Conservation (phyloP, 345 rosid genomes). For the Populus davidiana region DNA sequence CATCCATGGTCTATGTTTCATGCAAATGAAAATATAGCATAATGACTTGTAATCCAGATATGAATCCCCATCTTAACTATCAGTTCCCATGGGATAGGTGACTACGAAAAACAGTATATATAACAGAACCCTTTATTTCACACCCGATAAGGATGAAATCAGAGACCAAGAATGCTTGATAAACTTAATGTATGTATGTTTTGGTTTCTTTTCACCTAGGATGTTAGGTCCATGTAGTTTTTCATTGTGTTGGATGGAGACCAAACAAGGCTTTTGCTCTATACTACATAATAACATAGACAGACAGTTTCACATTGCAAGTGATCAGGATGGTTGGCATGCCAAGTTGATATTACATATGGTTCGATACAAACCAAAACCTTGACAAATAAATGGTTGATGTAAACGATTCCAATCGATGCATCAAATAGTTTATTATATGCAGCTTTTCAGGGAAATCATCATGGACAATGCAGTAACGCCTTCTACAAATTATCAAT, state of each 20-base stretch:
- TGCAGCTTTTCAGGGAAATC: neutral
- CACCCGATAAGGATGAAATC: neutral
- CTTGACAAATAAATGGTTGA: neutral
- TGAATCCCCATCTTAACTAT: neutral
- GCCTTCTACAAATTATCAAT: too few relatives aligned
- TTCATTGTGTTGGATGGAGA: neutral
- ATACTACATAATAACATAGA: neutral
- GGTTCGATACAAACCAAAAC: neutral
- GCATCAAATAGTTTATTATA: neutral
- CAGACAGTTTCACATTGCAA: neutral
- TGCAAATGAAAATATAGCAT: neutral
- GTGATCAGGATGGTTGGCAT: neutral
- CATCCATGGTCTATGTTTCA: neutral
- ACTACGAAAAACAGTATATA: neutral
- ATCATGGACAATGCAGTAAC: neutral
- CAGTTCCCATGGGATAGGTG: neutral
- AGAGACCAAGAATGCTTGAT: neutral
- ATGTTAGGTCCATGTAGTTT: slow-evolving; percentile 1
- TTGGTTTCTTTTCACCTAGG: neutral
- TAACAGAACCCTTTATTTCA: neutral
- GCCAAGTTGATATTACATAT: neutral
- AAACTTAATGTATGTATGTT: neutral
- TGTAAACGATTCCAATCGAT: neutral
- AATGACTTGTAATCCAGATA: neutral
- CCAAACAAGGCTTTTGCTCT: neutral